Evolutionary conservation across 2,329 filamentous ascomycete genomes (phyloP).

Genomic region (Thermochaetoides dissita): DNA sequence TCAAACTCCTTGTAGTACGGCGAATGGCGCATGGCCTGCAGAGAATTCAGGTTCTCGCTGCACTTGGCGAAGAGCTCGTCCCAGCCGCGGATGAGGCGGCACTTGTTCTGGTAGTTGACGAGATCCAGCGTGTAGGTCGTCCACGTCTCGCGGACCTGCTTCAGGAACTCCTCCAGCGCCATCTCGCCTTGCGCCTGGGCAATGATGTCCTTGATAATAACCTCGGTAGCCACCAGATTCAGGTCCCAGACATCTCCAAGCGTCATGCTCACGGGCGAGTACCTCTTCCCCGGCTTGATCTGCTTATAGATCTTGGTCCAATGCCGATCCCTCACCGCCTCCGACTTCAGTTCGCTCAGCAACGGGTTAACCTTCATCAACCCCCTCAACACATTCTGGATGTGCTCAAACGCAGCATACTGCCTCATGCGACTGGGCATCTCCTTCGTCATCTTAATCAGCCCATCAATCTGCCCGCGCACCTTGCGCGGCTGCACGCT

Average conservation of each 20-base stretch:
- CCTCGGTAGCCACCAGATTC: conserved; percentile 74
- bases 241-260: conserved; percentile 99
- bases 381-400: conserved; percentile 78
- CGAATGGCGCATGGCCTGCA: conserved; percentile 97
- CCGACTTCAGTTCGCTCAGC: conserved; percentile 82
- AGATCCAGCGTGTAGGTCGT: conserved; percentile 88
- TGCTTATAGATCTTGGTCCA: conserved; percentile 98
- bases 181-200: conserved; percentile 94
- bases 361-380: conserved; percentile 83
- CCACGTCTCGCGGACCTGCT: conserved; percentile 93
- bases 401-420: conserved; percentile 98
- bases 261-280: conserved; percentile 86
- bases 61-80: conserved; percentile 97
- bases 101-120: conserved; percentile 96
- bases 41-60: conserved; percentile 90
- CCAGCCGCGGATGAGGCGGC: conserved; percentile 91
- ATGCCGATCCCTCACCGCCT: conserved; percentile 89
- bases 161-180: conserved; percentile 93
- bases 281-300: conserved; percentile 80
- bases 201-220: conserved; percentile 83
- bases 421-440: conserved; percentile 99
- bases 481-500: conserved; percentile 92
- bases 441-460: conserved; percentile 96
- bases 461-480: conserved; percentile 70
- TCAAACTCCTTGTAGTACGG: conserved; percentile 99